These are phyloP conservation scores for Saccharomyces hybrid DNA, from an alignment of 1,139 yeast species.

Conservation along the genomic window DNA sequence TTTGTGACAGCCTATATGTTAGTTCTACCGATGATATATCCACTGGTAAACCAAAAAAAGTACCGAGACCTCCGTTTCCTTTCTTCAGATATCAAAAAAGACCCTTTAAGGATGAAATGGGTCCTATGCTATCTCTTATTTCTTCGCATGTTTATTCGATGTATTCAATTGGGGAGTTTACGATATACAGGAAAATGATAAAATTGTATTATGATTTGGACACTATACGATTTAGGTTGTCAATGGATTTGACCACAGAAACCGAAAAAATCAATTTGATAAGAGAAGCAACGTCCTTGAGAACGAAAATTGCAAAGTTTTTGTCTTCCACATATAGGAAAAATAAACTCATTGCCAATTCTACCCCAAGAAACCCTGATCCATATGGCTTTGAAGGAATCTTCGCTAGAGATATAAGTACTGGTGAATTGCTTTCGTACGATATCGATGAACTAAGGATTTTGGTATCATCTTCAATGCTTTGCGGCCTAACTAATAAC, in stretches of 20 bases:
- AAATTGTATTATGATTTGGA: conserved; percentile 53
- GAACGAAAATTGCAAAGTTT: conserved; percentile 62
- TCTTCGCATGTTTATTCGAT: conserved; percentile 60
- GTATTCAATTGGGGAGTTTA: conserved; percentile 63
- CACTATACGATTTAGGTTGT: conserved; percentile 53
- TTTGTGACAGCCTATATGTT: conserved; percentile 27
- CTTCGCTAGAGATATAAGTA: conserved; percentile 50
- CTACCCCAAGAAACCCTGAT: conserved; percentile 46
- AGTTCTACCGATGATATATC: conserved; percentile 17
- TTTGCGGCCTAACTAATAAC: conserved; percentile 66
- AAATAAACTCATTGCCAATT: conserved; percentile 26
- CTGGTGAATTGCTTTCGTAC: conserved; percentile 56
- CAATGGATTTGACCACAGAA: conserved; percentile 49
- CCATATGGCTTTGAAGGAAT: conserved; percentile 71
- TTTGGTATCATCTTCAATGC: conserved; percentile 61
- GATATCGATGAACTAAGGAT: conserved; percentile 42
- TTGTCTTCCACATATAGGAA: conserved; percentile 39
- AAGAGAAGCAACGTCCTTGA: conserved; percentile 52
- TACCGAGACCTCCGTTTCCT: conserved; percentile 49
- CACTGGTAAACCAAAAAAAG: conserved; percentile 12
- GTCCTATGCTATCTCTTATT: conserved; percentile 48
- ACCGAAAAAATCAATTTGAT: conserved; percentile 50
- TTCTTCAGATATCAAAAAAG: conserved; percentile 38
- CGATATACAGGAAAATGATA: conserved; percentile 48
- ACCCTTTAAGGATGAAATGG: conserved; percentile 48